phyloP scores from a whole-genome alignment of 495 filamentous ascomycete species.

The Talaromyces thailandensis region DNA sequence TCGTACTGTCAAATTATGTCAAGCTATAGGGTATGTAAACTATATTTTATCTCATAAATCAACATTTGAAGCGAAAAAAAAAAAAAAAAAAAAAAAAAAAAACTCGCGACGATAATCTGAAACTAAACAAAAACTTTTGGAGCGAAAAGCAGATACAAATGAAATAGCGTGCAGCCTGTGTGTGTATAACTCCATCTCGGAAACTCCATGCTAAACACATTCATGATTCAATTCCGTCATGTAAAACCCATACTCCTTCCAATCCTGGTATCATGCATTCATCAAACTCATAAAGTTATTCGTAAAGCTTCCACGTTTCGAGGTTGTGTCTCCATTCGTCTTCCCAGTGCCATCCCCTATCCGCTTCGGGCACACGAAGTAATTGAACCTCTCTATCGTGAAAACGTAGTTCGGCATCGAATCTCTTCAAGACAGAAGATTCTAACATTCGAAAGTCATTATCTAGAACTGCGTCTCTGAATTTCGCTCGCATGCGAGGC shows the following conservation, averaged over 20 bases:
- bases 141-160: neutral
- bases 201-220: neutral
- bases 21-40: neutral
- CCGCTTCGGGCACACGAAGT: conserved; percentile 23
- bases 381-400: conserved; percentile 33
- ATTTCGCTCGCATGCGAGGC: conserved; percentile 60
- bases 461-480: conserved; percentile 46
- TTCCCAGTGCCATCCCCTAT: conserved; percentile 36
- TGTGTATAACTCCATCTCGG: neutral
- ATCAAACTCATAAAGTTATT: conserved; percentile 24
- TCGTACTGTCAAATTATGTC: neutral
- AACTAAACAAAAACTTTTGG: neutral
- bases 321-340: conserved; percentile 36
- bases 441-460: conserved; percentile 47
- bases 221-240: neutral
- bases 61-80: no score
- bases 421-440: conserved; percentile 25
- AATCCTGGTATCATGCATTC: neutral
- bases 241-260: neutral
- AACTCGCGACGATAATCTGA: neutral
- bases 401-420: conserved; percentile 37
- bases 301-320: conserved; percentile 48
- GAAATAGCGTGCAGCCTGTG: neutral
- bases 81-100: neutral
- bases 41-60: neutral